Percentiles rank a stretch among this genome's conserved stretches.
These are phyloP conservation scores for Lonicera japonica DNA, from an alignment of 129 eudicot genomes.

Conservation along the genomic window DNA sequence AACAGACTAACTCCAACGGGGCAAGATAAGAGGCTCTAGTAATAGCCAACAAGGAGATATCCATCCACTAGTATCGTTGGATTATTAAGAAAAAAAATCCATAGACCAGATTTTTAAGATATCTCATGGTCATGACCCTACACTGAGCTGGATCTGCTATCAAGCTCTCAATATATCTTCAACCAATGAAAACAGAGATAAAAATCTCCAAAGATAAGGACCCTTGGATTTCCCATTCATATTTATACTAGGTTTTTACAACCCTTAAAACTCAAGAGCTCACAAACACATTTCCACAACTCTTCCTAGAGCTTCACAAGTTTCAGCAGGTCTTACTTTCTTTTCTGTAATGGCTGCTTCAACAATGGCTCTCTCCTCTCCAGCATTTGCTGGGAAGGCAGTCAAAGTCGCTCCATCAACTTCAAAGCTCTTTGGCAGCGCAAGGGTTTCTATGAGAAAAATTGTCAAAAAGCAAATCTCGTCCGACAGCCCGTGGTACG, in stretches of 20 bases:
- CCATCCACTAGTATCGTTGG: not conserved
- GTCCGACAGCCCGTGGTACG: constrained; percentile 24
- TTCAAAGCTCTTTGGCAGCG: constrained; percentile 16
- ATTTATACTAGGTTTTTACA: not conserved
- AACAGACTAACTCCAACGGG: no score
- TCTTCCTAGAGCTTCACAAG: not conserved
- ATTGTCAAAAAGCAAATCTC: constrained; percentile 12
- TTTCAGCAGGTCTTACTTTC: not conserved
- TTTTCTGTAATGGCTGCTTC: constrained; percentile 33
- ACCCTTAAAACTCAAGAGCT: not conserved
- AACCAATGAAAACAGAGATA: constrained; percentile 19
- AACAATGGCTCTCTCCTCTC: constrained; percentile 44
- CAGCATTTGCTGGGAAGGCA: constrained; percentile 29
- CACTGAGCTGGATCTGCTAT: not conserved
- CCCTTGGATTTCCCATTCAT: not conserved
- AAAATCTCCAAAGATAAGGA: constrained; percentile 19
- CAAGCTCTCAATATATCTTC: constrained; percentile 3
- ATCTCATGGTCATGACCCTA: no score
- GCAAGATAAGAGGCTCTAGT: no score
- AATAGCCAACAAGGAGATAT: no score
- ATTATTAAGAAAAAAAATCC: no score
- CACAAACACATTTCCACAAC: not conserved
- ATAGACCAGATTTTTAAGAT: no score
- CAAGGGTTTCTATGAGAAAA: constrained; percentile 33
- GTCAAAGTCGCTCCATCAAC: constrained; percentile 22